Percentiles rank a stretch among this genome's conserved stretches.
Conservation (phyloP, 208 protist genomes). For the Lotmaria passim region DNA sequence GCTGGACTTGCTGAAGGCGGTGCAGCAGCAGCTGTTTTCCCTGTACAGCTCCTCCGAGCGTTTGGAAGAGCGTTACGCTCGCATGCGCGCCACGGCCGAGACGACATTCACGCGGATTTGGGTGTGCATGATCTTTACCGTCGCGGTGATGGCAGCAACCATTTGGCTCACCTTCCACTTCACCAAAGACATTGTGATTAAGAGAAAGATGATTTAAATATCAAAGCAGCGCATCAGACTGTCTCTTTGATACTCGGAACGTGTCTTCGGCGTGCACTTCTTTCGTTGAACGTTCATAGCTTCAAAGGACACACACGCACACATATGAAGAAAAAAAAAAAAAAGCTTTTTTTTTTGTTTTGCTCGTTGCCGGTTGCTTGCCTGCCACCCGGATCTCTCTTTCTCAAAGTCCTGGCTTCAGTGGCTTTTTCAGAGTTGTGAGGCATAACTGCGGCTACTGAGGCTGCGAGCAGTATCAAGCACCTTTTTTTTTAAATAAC, state of each 20-base stretch:
- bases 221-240: background rate
- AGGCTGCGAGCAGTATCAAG: too few relatives aligned
- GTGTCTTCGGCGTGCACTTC: background rate
- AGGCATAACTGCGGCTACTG: too few relatives aligned
- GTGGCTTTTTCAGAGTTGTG: too few relatives aligned
- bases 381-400: too few relatives aligned
- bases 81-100: slow-evolving; percentile 55
- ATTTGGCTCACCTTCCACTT: slow-evolving; percentile 52
- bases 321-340: too few relatives aligned
- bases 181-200: slow-evolving; percentile 50
- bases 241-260: too few relatives aligned
- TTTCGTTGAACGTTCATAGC: too few relatives aligned
- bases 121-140: slow-evolving; percentile 27
- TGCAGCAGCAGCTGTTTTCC: slow-evolving; percentile 29
- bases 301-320: too few relatives aligned
- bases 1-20: slow-evolving; percentile 26
- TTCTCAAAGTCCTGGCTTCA: too few relatives aligned
- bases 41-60: slow-evolving; percentile 27
- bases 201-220: slow-evolving; percentile 56
- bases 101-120: slow-evolving; percentile 67
- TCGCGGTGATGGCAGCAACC: slow-evolving; percentile 20
- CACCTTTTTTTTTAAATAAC: too few relatives aligned
- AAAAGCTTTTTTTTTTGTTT: background rate
- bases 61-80: slow-evolving; percentile 28
- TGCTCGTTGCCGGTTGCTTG: background rate